Percentiles rank a stretch among this genome's conserved stretches.
These are phyloP conservation scores for Gossypium ekmanianum DNA, from an alignment of 345 rosid genomes.

Conservation along the genomic window DNA sequence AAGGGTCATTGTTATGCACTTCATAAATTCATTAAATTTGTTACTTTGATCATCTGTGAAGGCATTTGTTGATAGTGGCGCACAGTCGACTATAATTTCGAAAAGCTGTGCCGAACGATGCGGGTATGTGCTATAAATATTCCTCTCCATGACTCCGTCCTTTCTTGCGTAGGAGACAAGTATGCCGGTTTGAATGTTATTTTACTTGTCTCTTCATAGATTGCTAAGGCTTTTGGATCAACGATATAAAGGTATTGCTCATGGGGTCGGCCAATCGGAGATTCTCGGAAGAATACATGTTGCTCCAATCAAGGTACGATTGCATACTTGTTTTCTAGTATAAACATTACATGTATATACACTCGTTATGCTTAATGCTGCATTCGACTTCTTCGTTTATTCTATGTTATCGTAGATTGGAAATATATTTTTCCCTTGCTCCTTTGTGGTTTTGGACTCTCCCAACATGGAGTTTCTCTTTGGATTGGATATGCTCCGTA, in stretches of 20 bases:
- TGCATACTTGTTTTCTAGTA: not conserved
- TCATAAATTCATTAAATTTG: not conserved
- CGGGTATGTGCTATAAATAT: constrained; percentile 50
- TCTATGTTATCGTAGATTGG: constrained; percentile 53
- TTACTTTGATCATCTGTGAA: constrained; percentile 33
- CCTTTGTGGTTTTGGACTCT: constrained; percentile 88
- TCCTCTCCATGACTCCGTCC: not conserved
- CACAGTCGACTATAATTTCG: constrained; percentile 96
- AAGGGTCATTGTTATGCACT: constrained; percentile 5
- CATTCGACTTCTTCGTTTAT: not conserved
- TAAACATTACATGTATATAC: not conserved
- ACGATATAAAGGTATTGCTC: constrained; percentile 93
- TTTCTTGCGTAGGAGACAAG: constrained; percentile 2
- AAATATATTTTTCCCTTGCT: constrained; percentile 82
- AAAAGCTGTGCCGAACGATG: constrained; percentile 95
- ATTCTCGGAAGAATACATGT: constrained; percentile 95
- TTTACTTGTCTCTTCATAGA: constrained; percentile 19
- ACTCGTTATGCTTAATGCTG: not conserved
- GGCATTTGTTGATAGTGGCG: constrained; percentile 99
- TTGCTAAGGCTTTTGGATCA: constrained; percentile 89
- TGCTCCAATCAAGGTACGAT: constrained; percentile 83
- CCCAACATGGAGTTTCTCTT: constrained; percentile 96
- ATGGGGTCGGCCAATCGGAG: constrained; percentile 98
- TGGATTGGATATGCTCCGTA: constrained; percentile 98
- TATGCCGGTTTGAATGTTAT: no score